Percentiles rank a stretch among this genome's conserved stretches.
These are phyloP conservation scores for Monosporozyma siamensis DNA, from an alignment of 805 yeast species.

Conservation along the genomic window DNA sequence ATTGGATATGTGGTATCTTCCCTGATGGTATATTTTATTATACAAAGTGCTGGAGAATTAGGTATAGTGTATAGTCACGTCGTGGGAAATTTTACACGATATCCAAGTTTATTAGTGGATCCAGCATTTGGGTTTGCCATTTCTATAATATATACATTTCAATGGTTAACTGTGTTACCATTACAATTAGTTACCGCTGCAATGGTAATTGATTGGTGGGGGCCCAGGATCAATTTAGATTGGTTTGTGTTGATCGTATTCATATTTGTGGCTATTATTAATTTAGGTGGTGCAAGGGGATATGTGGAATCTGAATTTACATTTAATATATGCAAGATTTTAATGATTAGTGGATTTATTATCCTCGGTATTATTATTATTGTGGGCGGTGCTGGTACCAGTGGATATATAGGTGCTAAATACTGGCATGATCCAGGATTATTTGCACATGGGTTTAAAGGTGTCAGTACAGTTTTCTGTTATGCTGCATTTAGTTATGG, in stretches of 20 bases:
- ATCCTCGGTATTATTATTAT: conserved; percentile 40
- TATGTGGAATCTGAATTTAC: conserved; percentile 48
- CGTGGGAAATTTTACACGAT: conserved; percentile 54
- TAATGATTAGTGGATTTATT: conserved; percentile 39
- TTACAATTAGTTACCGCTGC: conserved; percentile 49
- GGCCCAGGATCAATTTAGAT: conserved; percentile 16
- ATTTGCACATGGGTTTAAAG: conserved; percentile 47
- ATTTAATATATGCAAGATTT: conserved; percentile 37
- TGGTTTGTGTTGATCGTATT: conserved; percentile 23
- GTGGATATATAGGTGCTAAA: conserved; percentile 32
- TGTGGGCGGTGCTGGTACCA: conserved; percentile 39
- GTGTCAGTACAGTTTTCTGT: conserved; percentile 53
- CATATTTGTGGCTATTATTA: conserved; percentile 35
- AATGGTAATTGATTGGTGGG: conserved; percentile 43
- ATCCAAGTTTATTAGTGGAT: conserved; percentile 44
- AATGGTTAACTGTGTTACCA: conserved; percentile 48
- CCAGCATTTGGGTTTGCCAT: conserved; percentile 54
- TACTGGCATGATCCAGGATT: conserved; percentile 49
- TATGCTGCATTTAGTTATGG: conserved; percentile 68
- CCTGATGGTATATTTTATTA: conserved; percentile 44
- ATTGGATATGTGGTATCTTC: conserved; percentile 50
- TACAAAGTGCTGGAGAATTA: conserved; percentile 52
- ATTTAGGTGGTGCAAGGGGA: conserved; percentile 44
- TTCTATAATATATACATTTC: conserved; percentile 49
- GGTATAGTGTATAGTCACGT: conserved; percentile 47